Evolutionary conservation across 345 rosid species (phyloP).

Genomic region (Corchorus olitorius): DNA sequence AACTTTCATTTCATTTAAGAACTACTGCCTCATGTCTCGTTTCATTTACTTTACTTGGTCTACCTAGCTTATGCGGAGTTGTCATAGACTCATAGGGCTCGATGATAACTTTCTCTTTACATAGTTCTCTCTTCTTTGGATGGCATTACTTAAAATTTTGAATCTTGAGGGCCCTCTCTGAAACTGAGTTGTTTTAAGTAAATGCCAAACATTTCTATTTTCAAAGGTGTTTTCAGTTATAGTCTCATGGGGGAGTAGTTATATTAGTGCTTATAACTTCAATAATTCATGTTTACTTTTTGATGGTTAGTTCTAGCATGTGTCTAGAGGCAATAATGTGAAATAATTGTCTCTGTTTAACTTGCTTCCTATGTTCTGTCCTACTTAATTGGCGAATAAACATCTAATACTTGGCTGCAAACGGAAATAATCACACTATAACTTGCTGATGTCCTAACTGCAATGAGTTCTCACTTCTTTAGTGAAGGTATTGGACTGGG

Average conservation of each 20-base stretch:
- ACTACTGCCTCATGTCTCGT: not conserved
- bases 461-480: constrained; percentile 17
- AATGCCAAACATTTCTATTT: not conserved
- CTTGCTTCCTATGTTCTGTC: no score
- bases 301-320: not conserved
- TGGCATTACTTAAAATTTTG: not conserved
- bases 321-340: not conserved
- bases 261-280: not conserved
- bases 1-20: not conserved
- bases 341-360: not conserved
- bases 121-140: not conserved
- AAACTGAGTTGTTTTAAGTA: constrained; percentile 4
- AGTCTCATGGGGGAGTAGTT: not conserved
- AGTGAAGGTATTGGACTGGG: constrained; percentile 87
- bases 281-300: not conserved
- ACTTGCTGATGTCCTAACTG: constrained; percentile 3
- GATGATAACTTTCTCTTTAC: not conserved
- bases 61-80: not conserved
- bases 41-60: not conserved
- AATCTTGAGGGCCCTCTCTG: not conserved
- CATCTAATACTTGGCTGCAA: not conserved
- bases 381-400: not conserved
- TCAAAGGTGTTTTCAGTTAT: not conserved
- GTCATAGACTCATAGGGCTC: no score
- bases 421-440: not conserved